These are phyloP conservation scores for Hypoxylon sp. DNA, from an alignment of 2,329 filamentous ascomycete genomes.

Conservation along the genomic window DNA sequence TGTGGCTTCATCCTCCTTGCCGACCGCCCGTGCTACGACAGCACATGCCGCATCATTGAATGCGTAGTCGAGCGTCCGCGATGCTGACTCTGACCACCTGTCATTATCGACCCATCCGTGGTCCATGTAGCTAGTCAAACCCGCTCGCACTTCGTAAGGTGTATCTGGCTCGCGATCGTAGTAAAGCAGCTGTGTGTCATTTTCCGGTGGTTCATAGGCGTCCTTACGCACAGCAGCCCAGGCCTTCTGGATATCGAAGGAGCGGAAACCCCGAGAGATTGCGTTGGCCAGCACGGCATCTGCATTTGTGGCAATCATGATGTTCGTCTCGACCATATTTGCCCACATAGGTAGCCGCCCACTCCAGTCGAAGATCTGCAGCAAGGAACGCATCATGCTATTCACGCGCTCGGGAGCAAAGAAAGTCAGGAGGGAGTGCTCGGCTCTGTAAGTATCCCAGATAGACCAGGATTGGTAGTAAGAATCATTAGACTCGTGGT, in stretches of 20 bases:
- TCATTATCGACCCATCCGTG: slow-evolving; percentile 65
- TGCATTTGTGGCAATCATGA: slow-evolving; percentile 66
- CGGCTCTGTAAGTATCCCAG: slow-evolving; percentile 65
- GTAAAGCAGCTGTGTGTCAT: slow-evolving; percentile 62
- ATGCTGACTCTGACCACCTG: slow-evolving; percentile 63
- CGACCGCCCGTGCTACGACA: slow-evolving; percentile 58
- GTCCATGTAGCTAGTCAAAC: slow-evolving; percentile 61
- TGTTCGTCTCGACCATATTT: slow-evolving; percentile 65
- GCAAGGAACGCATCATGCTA: slow-evolving; percentile 63
- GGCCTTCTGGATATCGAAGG: slow-evolving; percentile 60
- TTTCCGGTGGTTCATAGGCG: slow-evolving; percentile 61
- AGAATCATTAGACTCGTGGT: slow-evolving; percentile 60
- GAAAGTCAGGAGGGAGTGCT: slow-evolving; percentile 62
- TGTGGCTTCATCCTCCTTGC: slow-evolving; percentile 52
- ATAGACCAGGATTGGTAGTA: slow-evolving; percentile 68
- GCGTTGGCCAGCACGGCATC: slow-evolving; percentile 65
- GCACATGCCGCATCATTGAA: slow-evolving; percentile 63
- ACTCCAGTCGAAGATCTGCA: slow-evolving; percentile 63
- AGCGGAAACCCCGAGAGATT: slow-evolving; percentile 59
- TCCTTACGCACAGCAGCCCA: slow-evolving; percentile 63
- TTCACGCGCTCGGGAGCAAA: slow-evolving; percentile 64
- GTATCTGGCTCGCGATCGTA: slow-evolving; percentile 64
- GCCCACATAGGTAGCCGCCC: slow-evolving; percentile 65
- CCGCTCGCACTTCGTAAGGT: slow-evolving; percentile 62
- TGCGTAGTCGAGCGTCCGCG: slow-evolving; percentile 64